phyloP scores from a whole-genome alignment of 495 filamentous ascomycete species.

The Hypoxylon intermedium region DNA sequence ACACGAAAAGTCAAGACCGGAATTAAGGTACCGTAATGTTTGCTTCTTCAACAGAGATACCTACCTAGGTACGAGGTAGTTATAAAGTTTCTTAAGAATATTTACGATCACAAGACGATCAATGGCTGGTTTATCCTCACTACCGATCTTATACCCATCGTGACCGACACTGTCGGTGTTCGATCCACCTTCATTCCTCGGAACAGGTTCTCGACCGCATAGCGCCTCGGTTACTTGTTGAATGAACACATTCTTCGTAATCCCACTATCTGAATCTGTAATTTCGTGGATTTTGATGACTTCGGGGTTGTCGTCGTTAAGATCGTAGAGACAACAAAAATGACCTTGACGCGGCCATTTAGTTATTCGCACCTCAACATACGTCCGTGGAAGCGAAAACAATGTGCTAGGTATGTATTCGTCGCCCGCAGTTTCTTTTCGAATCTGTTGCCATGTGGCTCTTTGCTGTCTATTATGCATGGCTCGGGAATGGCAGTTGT shows the following conservation, averaged over 20 bases:
- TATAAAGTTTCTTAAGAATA: too few species aligned
- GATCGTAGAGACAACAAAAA: conserved; percentile 6
- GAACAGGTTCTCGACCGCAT: not conserved
- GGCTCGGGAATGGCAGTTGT: not conserved
- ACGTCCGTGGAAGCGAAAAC: conserved; percentile 5
- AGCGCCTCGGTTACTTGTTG: conserved; percentile 7
- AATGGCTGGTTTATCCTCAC: conserved; percentile 4
- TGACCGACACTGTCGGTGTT: not conserved
- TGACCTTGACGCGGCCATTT: not conserved
- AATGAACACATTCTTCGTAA: conserved; percentile 16
- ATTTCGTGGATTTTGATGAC: conserved; percentile 2
- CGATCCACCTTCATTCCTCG: not conserved
- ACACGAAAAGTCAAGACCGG: too few species aligned
- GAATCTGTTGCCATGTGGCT: conserved; percentile 1
- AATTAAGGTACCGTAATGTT: too few species aligned
- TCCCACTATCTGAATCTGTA: not conserved
- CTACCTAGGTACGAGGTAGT: too few species aligned
- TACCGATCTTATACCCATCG: not conserved
- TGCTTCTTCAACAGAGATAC: too few species aligned
- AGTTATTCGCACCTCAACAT: conserved; percentile 1
- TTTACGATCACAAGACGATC: too few species aligned
- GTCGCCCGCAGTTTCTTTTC: conserved; percentile 1
- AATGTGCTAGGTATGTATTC: conserved; percentile 1
- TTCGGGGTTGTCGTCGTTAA: not conserved
- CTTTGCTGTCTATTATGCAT: conserved; percentile 6